These are phyloP conservation scores for Trifolium dubium DNA, from an alignment of 306 rosid genomes.

Conservation along the genomic window DNA sequence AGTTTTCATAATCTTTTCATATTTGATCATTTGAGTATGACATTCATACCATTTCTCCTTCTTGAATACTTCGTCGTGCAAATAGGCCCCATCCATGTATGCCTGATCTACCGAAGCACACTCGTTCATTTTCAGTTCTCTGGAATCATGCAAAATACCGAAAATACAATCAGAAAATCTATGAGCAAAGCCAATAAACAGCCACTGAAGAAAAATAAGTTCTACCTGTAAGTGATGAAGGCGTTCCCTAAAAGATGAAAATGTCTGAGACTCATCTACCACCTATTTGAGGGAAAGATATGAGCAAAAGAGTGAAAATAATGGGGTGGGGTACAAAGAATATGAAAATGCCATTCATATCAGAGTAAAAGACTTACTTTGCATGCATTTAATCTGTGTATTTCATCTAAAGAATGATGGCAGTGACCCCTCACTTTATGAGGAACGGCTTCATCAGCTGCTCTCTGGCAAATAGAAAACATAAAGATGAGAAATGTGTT, in stretches of 20 bases:
- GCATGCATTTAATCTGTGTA: constrained; percentile 62
- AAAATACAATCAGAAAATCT: constrained; percentile 40
- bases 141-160: constrained; percentile 47
- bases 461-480: constrained; percentile 59
- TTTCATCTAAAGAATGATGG: constrained; percentile 69
- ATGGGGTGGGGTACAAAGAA: neutral
- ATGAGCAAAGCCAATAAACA: constrained; percentile 32
- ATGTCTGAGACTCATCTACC: constrained; percentile 59
- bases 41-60: constrained; percentile 87
- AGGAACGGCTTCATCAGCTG: constrained; percentile 66
- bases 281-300: constrained; percentile 50
- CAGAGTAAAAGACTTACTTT: constrained; percentile 50
- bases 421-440: constrained; percentile 72
- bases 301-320: neutral
- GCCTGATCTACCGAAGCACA: constrained; percentile 93
- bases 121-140: constrained; percentile 85
- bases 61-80: constrained; percentile 83
- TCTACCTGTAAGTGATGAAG: constrained; percentile 78
- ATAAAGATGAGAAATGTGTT: constrained; percentile 10
- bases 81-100: constrained; percentile 98
- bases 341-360: neutral
- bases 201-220: constrained; percentile 26
- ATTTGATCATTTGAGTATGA: constrained; percentile 31
- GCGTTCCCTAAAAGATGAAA: constrained; percentile 86
- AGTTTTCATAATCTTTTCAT: neutral